phyloP scores from a whole-genome alignment of 345 rosid species.

The Citrus reticulata region DNA sequence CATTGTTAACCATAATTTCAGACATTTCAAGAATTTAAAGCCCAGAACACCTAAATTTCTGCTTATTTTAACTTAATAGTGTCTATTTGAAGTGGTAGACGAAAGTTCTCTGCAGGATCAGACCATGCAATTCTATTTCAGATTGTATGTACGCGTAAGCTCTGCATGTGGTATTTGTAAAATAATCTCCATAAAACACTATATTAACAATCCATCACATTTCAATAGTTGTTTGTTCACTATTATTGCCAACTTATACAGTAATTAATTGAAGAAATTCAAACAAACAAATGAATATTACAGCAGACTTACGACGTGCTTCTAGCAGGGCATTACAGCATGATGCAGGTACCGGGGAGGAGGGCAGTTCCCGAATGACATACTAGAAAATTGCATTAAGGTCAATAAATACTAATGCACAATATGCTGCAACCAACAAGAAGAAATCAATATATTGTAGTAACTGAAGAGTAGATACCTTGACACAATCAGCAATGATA shows the following conservation, averaged over 20 bases:
- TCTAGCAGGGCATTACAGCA: slow-evolving; percentile 94
- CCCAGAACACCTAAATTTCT: neutral
- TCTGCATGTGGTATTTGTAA: neutral
- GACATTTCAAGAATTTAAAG: neutral
- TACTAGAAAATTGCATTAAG: slow-evolving; percentile 46
- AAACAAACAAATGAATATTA: slow-evolving; percentile 14
- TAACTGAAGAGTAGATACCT: slow-evolving; percentile 43
- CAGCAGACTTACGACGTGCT: slow-evolving; percentile 81
- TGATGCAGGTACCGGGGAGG: slow-evolving; percentile 98
- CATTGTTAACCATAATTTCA: neutral
- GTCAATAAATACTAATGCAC: slow-evolving; percentile 18
- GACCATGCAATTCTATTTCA: neutral
- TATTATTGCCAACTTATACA: neutral
- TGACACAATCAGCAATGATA: slow-evolving; percentile 89
- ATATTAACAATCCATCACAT: neutral
- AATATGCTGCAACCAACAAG: neutral
- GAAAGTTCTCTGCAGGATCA: neutral
- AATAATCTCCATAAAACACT: neutral
- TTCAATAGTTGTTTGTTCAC: neutral
- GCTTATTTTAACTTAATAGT: neutral
- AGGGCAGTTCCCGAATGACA: slow-evolving; percentile 91
- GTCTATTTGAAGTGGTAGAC: neutral
- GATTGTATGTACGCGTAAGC: neutral
- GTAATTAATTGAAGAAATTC: neutral
- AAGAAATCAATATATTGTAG: slow-evolving; percentile 8